Evolutionary conservation across 2,329 filamentous ascomycete species (phyloP).

Genomic region (Cladophialophora exuberans): DNA sequence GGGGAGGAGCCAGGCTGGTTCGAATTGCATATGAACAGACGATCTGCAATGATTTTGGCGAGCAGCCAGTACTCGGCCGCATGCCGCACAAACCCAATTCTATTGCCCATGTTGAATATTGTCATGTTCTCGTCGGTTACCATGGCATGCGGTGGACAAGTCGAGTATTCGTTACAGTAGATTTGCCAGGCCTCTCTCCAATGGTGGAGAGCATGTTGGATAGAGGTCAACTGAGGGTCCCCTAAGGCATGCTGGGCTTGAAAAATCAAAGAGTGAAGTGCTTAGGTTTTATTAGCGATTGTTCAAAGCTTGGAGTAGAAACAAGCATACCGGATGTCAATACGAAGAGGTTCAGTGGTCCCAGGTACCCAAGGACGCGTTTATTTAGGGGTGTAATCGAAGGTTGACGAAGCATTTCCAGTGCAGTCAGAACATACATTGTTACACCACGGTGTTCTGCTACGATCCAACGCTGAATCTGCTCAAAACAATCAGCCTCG

Average conservation of each 20-base stretch:
- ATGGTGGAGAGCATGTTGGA: constrained; percentile 35
- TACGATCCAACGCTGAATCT: constrained; percentile 23
- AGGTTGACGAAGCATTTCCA: constrained; percentile 9
- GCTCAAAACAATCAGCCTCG: constrained; percentile 36
- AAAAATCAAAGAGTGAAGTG: constrained; percentile 40
- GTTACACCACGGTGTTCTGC: constrained; percentile 24
- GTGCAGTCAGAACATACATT: constrained; percentile 28
- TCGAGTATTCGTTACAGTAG: constrained; percentile 5
- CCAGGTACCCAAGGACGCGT: constrained; percentile 1
- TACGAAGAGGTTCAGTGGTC: constrained; percentile 36
- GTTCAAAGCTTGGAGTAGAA: too few relatives aligned
- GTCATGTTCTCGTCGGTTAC: constrained; percentile 20
- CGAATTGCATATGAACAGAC: constrained; percentile 25
- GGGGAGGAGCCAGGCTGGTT: not conserved
- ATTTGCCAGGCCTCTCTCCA: constrained; percentile 35
- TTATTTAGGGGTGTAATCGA: not conserved
- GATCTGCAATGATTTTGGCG: constrained; percentile 39
- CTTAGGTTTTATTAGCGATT: too few relatives aligned
- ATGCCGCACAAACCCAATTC: constrained; percentile 41
- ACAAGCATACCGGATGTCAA: too few relatives aligned
- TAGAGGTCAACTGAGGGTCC: constrained; percentile 35
- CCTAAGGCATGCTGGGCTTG: constrained; percentile 42
- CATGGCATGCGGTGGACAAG: constrained; percentile 6
- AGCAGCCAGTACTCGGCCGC: constrained; percentile 44
- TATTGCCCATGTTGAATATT: constrained; percentile 39